Conservation (phyloP, 345 rosid species). For the Rhodamnia argentea region DNA sequence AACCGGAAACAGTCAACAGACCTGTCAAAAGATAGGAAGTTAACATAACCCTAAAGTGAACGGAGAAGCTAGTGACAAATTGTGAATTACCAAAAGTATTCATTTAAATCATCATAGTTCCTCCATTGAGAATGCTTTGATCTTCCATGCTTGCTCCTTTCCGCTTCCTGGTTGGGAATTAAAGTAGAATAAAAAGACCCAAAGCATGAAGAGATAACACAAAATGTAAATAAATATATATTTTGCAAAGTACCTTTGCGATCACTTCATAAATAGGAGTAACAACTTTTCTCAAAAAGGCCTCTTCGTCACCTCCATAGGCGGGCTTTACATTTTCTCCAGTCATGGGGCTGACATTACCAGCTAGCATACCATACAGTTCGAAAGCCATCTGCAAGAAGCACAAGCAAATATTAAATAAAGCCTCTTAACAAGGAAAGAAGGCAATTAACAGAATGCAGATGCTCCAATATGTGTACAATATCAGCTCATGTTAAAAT, state of each 20-base stretch:
- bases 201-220: background rate
- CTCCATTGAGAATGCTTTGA: constrained; percentile 99
- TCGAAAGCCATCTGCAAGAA: constrained; percentile 90
- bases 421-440: background rate
- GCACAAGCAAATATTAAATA: background rate
- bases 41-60: background rate
- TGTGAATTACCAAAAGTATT: constrained; percentile 74
- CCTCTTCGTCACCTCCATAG: constrained; percentile 97
- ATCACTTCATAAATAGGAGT: constrained; percentile 88
- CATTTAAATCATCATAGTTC: constrained; percentile 96
- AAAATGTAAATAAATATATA: background rate
- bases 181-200: background rate
- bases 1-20: constrained; percentile 91
- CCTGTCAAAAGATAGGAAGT: constrained; percentile 30
- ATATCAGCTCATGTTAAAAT: background rate
- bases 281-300: constrained; percentile 85
- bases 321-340: constrained; percentile 98
- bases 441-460: background rate
- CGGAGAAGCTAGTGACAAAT: background rate
- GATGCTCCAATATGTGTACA: background rate
- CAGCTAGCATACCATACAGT: constrained; percentile 96
- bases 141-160: constrained; percentile 67
- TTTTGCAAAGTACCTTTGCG: constrained; percentile 34
- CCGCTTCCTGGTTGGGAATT: constrained; percentile 66
- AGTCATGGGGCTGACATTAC: constrained; percentile 94